A percentile compares a stretch with the other conserved stretches of the same genome.
phyloP scores from a whole-genome alignment of 2,329 filamentous ascomycete species.

The Aspergillus bombycis region DNA sequence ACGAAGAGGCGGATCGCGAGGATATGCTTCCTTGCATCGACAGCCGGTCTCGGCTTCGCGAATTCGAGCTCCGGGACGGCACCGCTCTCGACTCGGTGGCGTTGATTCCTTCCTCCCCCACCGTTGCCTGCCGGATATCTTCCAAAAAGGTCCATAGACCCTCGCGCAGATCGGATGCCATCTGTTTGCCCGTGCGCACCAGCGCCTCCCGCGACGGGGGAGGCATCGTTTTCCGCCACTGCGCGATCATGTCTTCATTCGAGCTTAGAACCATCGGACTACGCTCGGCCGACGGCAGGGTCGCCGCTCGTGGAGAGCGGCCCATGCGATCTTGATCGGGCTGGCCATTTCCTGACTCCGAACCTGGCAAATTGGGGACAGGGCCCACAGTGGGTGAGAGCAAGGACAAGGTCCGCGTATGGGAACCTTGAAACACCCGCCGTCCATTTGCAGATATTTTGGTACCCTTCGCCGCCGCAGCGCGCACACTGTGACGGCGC shows the following conservation, averaged over 20 bases:
- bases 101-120: constrained; percentile 85
- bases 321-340: constrained; percentile 34
- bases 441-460: constrained; percentile 49
- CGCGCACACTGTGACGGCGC: constrained; percentile 69
- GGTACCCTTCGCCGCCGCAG: constrained; percentile 39
- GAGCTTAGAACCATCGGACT: constrained; percentile 24
- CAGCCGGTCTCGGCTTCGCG: constrained; percentile 38
- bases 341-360: constrained; percentile 19
- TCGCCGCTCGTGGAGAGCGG: constrained; percentile 43
- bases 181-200: constrained; percentile 67
- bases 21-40: constrained; percentile 29
- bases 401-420: constrained; percentile 73
- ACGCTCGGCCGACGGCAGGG: constrained; percentile 46
- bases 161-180: constrained; percentile 85
- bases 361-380: constrained; percentile 21
- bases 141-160: constrained; percentile 94
- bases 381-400: constrained; percentile 63
- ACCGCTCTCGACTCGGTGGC: constrained; percentile 50
- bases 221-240: constrained; percentile 47
- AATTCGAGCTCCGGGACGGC: constrained; percentile 33
- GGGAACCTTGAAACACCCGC: constrained; percentile 69
- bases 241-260: constrained; percentile 40
- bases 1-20: constrained; percentile 37
- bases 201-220: constrained; percentile 55
- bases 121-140: constrained; percentile 90